Evolutionary conservation across 2,329 filamentous ascomycete species (phyloP), one percentile per base, ranked within the genome.

Genomic region (Colletotrichum phormii): DNA sequence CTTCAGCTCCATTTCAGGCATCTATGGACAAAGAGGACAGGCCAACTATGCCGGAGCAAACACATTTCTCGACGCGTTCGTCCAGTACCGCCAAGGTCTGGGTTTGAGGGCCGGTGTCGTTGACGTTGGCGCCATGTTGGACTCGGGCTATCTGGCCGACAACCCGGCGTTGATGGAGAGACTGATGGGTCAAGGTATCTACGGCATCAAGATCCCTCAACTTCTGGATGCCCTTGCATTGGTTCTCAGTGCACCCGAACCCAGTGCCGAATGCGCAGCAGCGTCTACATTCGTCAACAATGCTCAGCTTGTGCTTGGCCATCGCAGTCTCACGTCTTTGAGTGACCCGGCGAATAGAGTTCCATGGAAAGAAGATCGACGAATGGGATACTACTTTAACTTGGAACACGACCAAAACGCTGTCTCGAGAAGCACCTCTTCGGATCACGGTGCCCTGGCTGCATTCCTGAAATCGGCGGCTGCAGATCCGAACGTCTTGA

Each of bases 41-140:
- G 78, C 80, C 63, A 86, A 82, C 73, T 84, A 87, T 71, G 76
- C 80, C 4, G 80, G 81, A 0, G 83, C 80, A 22, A 86, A 84
- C 74, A 79, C 80, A 5, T 87, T 82, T 75, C 75, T 85, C 49
- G 81, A 85, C 35, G 76, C 80, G 4, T 81, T 86, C 22, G 81
- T 78, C 3, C 79, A 81, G 18, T 82, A 82, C 61, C 81, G 85
- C 11, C 72, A 77, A 4, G 58, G 65, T 1, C 75, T 76, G 1
- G 83, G 82, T 3, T 76, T 85, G 5, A 77, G 82, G 0, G 85
- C 81, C 2, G 79, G 81, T 0, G 75, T 77, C 11, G 78, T 88
- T 1, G 77, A 87, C 65, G 78, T 88, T 9, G 75, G 75, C 0
- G 53, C 59, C 24, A 77, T 86, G 7, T 76, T 79, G 2, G 84